Evolutionary conservation across 495 filamentous ascomycete species (phyloP).

Genomic region (Hyaloscypha bicolor): DNA sequence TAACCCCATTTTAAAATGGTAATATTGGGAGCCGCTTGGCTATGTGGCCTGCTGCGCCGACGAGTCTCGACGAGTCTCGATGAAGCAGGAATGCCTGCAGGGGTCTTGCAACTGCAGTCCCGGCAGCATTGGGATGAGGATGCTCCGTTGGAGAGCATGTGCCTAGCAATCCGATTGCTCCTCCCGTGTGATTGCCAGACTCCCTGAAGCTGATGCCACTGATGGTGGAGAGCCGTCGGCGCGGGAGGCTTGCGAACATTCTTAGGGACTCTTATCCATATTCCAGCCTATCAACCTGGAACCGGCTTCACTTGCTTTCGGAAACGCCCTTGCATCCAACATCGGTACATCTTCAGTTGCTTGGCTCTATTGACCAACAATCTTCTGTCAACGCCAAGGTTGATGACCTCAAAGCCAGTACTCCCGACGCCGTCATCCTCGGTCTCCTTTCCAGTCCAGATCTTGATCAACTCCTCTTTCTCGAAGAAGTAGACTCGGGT

Average conservation of each 20-base stretch:
- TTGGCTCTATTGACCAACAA: constrained; percentile 89
- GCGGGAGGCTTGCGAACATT: not conserved
- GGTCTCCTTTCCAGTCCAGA: constrained; percentile 61
- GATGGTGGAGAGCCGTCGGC: too few species aligned
- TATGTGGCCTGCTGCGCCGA: too few species aligned
- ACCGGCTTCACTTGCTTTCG: constrained; percentile 52
- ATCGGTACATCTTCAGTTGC: constrained; percentile 96
- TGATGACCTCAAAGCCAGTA: constrained; percentile 65
- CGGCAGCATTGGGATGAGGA: too few species aligned
- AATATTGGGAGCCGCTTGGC: too few species aligned
- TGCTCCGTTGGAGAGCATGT: too few species aligned
- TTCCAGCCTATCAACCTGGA: not conserved
- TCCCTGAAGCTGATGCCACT: too few species aligned
- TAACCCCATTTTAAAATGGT: too few species aligned
- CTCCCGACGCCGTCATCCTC: constrained; percentile 25
- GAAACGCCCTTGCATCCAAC: constrained; percentile 94
- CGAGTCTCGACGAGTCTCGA: too few species aligned
- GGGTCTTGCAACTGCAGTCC: too few species aligned
- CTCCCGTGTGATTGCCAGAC: too few species aligned
- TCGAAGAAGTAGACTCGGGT: constrained; percentile 98
- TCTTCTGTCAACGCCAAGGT: constrained; percentile 81
- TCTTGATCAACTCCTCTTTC: constrained; percentile 72
- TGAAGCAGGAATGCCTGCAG: too few species aligned
- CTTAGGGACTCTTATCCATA: not conserved
- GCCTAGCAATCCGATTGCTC: too few species aligned